Evolutionary conservation across 331 rosid genomes (phyloP).

Genomic region (Quercus phellos): DNA sequence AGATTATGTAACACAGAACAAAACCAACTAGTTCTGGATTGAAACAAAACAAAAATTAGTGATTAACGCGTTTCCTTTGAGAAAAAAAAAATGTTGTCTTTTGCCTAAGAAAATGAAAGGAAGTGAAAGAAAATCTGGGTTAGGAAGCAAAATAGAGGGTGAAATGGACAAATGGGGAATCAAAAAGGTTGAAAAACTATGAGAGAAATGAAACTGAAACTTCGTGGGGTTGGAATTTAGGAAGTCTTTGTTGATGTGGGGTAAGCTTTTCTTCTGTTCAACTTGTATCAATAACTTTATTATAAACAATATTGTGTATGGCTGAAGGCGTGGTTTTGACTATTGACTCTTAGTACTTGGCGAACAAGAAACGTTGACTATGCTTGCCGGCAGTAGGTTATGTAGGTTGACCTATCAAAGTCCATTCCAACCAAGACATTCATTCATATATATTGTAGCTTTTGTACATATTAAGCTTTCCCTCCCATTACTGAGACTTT

Average conservation of each 20-base stretch:
- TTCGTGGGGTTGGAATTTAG: conserved; percentile 8
- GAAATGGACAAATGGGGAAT: not conserved
- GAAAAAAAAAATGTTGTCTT: not conserved
- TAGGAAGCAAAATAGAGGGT: not conserved
- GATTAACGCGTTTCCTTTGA: not conserved
- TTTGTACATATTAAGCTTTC: too few relatives aligned
- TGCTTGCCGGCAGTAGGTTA: too few relatives aligned
- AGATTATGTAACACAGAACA: not conserved
- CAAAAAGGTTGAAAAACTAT: not conserved
- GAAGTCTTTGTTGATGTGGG: not conserved
- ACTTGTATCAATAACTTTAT: not conserved
- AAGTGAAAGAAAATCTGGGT: not conserved
- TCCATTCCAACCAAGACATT: too few relatives aligned
- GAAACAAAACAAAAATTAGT: not conserved
- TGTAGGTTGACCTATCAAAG: too few relatives aligned
- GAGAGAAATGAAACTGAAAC: conserved; percentile 5
- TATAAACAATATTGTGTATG: too few relatives aligned
- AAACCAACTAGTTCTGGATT: not conserved
- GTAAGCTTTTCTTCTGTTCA: not conserved
- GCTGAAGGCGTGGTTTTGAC: not conserved
- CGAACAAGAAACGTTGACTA: not conserved
- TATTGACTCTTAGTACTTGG: not conserved
- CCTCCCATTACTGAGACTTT: too few relatives aligned
- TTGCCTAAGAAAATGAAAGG: conserved; percentile 10
- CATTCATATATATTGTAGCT: too few relatives aligned